These are phyloP conservation scores for Flaveria robusta DNA, from an alignment of 129 eudicot genomes.

Conservation along the genomic window DNA sequence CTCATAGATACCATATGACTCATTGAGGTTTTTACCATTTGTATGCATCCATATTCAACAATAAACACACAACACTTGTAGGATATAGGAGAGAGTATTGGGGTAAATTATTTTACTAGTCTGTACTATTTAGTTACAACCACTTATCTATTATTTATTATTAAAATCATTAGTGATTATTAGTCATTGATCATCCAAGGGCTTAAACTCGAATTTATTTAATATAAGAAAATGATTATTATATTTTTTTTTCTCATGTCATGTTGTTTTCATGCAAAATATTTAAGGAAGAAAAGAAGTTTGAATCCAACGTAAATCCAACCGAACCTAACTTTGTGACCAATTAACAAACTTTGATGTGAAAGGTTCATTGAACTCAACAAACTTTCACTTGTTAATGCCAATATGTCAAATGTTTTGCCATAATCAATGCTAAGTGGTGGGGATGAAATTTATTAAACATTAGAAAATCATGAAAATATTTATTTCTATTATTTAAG, in stretches of 20 bases:
- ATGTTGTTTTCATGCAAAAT: background rate
- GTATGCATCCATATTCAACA: no score
- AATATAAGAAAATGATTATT: no score
- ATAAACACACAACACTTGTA: no score
- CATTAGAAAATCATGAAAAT: background rate
- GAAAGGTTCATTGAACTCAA: constrained; percentile 21
- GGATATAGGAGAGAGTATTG: no score
- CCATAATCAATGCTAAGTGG: constrained; percentile 5
- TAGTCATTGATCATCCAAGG: no score
- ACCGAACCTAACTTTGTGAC: background rate
- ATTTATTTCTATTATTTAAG: background rate
- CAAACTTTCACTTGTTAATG: background rate
- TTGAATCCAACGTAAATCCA: background rate
- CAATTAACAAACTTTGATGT: background rate
- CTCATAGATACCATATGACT: no score
- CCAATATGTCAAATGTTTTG: background rate
- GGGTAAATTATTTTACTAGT: no score
- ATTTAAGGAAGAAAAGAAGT: background rate
- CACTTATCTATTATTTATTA: no score
- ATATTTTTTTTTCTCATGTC: background rate
- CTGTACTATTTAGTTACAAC: no score
- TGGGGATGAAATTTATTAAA: background rate
- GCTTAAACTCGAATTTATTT: no score
- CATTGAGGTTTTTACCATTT: no score
- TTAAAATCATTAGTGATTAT: no score